Percentiles rank a stretch among this genome's conserved stretches.
These are phyloP conservation scores for Penicillium maclennaniae DNA, from an alignment of 495 filamentous ascomycete genomes.

Conservation along the genomic window DNA sequence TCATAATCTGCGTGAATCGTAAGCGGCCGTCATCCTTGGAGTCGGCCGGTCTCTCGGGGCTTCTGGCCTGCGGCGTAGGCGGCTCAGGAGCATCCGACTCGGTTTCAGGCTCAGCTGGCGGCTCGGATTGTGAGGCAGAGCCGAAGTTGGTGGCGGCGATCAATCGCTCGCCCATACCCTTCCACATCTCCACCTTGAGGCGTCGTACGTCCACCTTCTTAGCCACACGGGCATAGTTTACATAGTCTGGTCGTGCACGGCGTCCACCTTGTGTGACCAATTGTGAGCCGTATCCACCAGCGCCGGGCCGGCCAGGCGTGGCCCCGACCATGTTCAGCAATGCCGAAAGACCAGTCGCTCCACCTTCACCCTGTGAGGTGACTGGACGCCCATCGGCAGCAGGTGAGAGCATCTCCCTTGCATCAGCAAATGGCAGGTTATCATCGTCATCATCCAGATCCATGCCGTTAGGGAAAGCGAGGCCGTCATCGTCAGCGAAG, in stretches of 20 bases:
- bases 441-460: conserved; percentile 69
- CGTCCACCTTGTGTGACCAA: conserved; percentile 82
- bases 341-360: conserved; percentile 37
- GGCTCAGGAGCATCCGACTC: conserved; percentile 29
- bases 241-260: conserved; percentile 84
- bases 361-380: conserved; percentile 35
- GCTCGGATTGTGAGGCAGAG: conserved; percentile 25
- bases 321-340: conserved; percentile 44
- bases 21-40: conserved; percentile 46
- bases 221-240: conserved; percentile 91
- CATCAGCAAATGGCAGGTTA: conserved; percentile 83
- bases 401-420: conserved; percentile 83
- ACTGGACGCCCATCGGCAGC: conserved; percentile 44
- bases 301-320: conserved; percentile 36
- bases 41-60: conserved; percentile 16
- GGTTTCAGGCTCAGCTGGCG: conserved; percentile 24
- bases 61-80: conserved; percentile 32
- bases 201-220: conserved; percentile 98
- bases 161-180: conserved; percentile 62
- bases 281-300: conserved; percentile 79
- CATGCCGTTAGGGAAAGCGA: conserved; percentile 66
- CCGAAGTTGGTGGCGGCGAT: conserved; percentile 36
- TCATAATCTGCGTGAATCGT: conserved; percentile 89
- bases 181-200: conserved; percentile 96
- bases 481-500: conserved; percentile 94